These are phyloP conservation scores for Quercus berberidifolia DNA, from an alignment of 306 rosid genomes.

Conservation along the genomic window DNA sequence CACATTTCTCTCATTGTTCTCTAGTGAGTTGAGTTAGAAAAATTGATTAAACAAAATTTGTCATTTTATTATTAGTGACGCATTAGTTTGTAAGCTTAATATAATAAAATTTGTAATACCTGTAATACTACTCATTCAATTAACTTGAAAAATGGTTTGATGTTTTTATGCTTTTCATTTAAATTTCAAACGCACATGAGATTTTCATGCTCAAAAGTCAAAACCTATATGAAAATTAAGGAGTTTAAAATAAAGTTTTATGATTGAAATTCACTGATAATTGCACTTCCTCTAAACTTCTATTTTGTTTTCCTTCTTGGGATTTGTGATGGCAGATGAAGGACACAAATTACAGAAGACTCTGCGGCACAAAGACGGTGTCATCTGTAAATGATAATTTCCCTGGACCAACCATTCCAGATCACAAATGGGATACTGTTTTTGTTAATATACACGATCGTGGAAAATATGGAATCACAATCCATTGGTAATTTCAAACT, in stretches of 20 bases:
- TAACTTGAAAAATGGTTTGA: not conserved
- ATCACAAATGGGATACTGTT: conserved; percentile 6
- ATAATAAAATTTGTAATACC: no score
- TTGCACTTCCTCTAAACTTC: not conserved
- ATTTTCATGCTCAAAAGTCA: no score
- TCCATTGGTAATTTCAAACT: not conserved
- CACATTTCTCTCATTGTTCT: not conserved
- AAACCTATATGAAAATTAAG: no score
- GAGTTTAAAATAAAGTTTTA: no score
- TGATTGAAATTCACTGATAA: no score
- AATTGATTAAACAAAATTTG: no score
- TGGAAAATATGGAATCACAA: conserved; percentile 7
- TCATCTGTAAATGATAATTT: conserved; percentile 26
- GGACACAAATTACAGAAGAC: conserved; percentile 13
- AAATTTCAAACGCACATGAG: no score
- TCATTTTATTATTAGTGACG: no score
- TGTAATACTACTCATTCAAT: no score
- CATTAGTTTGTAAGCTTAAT: no score
- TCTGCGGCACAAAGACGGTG: conserved; percentile 26
- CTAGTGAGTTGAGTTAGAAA: not conserved
- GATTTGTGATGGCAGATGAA: not conserved
- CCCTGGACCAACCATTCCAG: conserved; percentile 22
- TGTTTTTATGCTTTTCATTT: no score
- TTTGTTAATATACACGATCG: not conserved
- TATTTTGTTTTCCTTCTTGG: not conserved